These are phyloP conservation scores for Trametopsis cervina DNA, from an alignment of 768 basidiomycete genomes.

Conservation along the genomic window DNA sequence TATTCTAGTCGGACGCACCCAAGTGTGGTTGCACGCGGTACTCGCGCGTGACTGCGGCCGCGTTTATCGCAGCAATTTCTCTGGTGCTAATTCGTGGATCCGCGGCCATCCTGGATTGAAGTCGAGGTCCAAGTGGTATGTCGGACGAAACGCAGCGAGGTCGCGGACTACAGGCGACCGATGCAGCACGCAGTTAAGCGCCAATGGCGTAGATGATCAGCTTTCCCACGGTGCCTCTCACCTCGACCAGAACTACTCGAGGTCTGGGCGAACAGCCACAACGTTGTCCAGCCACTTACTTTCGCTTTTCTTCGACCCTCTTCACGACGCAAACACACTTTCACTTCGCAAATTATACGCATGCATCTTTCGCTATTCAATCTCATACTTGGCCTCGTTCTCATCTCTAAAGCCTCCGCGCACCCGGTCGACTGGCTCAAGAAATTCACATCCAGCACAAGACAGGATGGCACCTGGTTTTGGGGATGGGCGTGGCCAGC, in stretches of 20 bases:
- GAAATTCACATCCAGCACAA: constrained; percentile 15
- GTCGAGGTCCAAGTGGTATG: constrained; percentile 9
- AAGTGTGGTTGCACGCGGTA: constrained; percentile 87
- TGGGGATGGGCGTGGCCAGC: constrained; percentile 36
- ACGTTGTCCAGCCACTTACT: too few relatives aligned
- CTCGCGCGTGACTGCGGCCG: constrained; percentile 83
- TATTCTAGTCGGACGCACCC: constrained; percentile 36
- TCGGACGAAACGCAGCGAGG: constrained; percentile 5
- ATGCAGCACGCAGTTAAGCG: background rate
- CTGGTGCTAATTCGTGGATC: constrained; percentile 61
- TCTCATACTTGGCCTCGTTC: background rate
- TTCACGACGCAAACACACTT: too few relatives aligned
- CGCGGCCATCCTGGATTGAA: constrained; percentile 27
- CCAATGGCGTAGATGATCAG: background rate
- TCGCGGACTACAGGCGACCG: background rate
- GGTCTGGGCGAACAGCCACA: too few relatives aligned
- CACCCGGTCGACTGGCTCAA: constrained; percentile 24
- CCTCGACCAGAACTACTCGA: too few relatives aligned
- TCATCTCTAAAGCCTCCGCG: constrained; percentile 11
- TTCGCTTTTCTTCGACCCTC: too few relatives aligned
- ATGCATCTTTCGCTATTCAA: background rate
- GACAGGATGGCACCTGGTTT: constrained; percentile 27
- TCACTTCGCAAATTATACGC: constrained; percentile 1
- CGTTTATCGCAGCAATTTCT: constrained; percentile 76
- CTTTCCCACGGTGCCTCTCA: constrained; percentile 2